phyloP scores from a whole-genome alignment of 1,139 yeast genomes.

The Debaryomyces nepalensis region DNA sequence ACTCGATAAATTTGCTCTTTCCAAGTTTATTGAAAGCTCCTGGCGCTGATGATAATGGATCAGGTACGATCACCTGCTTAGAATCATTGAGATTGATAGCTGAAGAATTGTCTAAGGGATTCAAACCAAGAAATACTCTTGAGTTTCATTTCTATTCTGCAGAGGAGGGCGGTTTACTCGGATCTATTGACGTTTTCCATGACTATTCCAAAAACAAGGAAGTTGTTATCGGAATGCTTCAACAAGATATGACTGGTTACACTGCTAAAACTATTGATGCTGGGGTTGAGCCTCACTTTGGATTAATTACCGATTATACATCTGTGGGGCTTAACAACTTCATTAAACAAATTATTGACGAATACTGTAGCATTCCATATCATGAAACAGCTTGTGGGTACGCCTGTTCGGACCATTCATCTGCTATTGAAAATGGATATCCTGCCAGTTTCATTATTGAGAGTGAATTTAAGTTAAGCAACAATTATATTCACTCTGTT shows the following conservation, averaged over 20 bases:
- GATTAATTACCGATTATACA: constrained; percentile 78
- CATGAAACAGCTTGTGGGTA: constrained; percentile 84
- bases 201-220: constrained; percentile 51
- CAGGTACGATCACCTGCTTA: constrained; percentile 79
- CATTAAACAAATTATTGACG: constrained; percentile 60
- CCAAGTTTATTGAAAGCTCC: constrained; percentile 81
- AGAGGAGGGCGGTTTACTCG: constrained; percentile 91
- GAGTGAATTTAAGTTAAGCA: constrained; percentile 63
- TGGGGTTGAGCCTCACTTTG: constrained; percentile 73
- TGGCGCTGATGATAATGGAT: constrained; percentile 96
- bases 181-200: constrained; percentile 79
- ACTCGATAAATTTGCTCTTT: constrained; percentile 74
- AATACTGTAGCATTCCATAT: constrained; percentile 69
- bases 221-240: constrained; percentile 80
- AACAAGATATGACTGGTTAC: constrained; percentile 96
- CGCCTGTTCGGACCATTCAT: constrained; percentile 92
- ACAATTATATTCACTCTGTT: constrained; percentile 74
- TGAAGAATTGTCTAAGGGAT: constrained; percentile 37
- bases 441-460: constrained; percentile 87
- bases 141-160: constrained; percentile 96
- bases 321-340: constrained; percentile 62
- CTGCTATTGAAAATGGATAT: constrained; percentile 80
- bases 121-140: constrained; percentile 69
- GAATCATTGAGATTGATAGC: constrained; percentile 73
- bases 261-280: constrained; percentile 57